phyloP scores from a whole-genome alignment of 2,329 filamentous ascomycete species.

The Xylariaceae sp. region DNA sequence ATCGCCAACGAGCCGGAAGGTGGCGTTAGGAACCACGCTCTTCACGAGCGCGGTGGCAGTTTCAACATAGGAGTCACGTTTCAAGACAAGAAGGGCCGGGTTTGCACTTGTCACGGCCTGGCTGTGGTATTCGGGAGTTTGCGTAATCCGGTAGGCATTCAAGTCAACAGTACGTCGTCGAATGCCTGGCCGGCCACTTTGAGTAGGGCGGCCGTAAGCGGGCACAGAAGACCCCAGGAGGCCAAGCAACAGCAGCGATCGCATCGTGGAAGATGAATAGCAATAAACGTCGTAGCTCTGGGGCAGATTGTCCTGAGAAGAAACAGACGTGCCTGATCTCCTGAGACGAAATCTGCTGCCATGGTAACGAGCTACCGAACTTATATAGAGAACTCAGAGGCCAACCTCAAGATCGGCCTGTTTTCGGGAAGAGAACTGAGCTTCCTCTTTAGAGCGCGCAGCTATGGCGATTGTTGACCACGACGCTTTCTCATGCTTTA shows the following conservation, averaged over 20 bases:
- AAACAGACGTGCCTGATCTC: slow-evolving; percentile 28
- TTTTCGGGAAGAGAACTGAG: slow-evolving; percentile 16
- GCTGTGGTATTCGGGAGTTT: slow-evolving; percentile 41
- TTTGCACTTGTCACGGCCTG: slow-evolving; percentile 33
- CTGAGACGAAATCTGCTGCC: slow-evolving; percentile 23
- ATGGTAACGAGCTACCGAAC: slow-evolving; percentile 19
- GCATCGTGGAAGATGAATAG: slow-evolving; percentile 36
- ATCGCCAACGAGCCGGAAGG: slow-evolving; percentile 59
- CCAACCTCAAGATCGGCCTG: neutral
- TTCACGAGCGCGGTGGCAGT: slow-evolving; percentile 53
- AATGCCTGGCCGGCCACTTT: slow-evolving; percentile 34
- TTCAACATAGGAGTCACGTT: slow-evolving; percentile 48
- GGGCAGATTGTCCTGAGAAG: slow-evolving; percentile 9
- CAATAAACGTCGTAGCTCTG: slow-evolving; percentile 10
- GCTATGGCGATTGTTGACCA: slow-evolving; percentile 30
- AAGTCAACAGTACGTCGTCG: slow-evolving; percentile 43
- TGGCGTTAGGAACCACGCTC: slow-evolving; percentile 42
- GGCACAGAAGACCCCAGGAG: slow-evolving; percentile 42
- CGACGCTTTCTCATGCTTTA: slow-evolving; percentile 27
- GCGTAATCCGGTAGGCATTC: slow-evolving; percentile 41
- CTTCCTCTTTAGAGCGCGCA: slow-evolving; percentile 40
- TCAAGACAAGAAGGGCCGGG: slow-evolving; percentile 35
- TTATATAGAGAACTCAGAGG: slow-evolving; percentile 32
- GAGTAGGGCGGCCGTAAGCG: slow-evolving; percentile 38
- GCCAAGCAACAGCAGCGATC: slow-evolving; percentile 41